Base-by-base conservation (phyloP, 2,329 filamentous ascomycete genomes). In the Rhynchosporium secalis region DNA sequence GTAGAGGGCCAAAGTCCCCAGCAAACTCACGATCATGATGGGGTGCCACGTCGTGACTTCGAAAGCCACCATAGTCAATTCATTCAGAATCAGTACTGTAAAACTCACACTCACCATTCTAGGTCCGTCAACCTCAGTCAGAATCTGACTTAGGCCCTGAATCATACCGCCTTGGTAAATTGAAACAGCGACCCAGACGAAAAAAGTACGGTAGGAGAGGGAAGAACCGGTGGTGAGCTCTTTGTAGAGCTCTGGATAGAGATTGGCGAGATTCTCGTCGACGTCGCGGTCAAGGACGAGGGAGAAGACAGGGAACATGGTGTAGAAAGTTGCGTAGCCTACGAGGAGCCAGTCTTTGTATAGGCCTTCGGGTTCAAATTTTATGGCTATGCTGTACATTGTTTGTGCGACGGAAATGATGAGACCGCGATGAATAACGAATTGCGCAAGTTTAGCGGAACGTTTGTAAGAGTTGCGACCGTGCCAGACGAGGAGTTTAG, bases 401-500 rank as follows among this genome's bases (percentile, higher is more conserved):
- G 95, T 98, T 78, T 99, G 95, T 71, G 93, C 97, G 33, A 98
- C 92, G 59, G 86, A 89, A 72, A 99, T 96, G 72, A 99, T 96
- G 49, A 99, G 80, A 56, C 95, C 95, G 71, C 95, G 90, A 74
- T 99, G 96, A 71, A 99, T 99, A 71, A 99, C 94, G 76, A 99
- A 99, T 75, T 98, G 96, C 0, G 91, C 92, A 29, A 99, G 84
- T 78, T 99, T 99, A 33, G 95, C 95, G 63, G 87, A 92, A 51
- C 96, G 86, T 77, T 98, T 98, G 81, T 99, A 99, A 70, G 89
- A 94, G 78, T 99, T 99, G 38, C 96, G 87, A 0, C 95, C 95
- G 74, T 99, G 96, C 95, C 96, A 99, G 43, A 99, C 92, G n/a
- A 99, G 84, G 1, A 99, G 83, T 76, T 98, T 99, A 56, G 94